Evolutionary conservation across 2,329 filamentous ascomycete genomes (phyloP).

Genomic region (Cladosporium phlei): DNA sequence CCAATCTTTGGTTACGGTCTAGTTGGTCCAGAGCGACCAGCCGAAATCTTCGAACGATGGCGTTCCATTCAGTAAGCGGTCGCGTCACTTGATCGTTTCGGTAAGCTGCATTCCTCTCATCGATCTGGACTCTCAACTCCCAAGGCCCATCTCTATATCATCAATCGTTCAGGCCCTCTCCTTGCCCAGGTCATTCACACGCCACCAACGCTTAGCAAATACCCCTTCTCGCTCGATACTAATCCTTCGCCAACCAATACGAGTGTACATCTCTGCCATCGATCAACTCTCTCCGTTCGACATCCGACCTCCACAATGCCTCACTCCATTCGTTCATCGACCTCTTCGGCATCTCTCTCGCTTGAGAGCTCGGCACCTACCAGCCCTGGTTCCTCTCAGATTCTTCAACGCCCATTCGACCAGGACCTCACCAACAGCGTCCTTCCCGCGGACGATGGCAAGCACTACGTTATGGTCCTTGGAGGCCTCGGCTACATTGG

Average conservation of each 20-base stretch:
- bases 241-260: neutral
- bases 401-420: neutral
- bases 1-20: constrained; percentile 2
- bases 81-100: constrained; percentile 5
- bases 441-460: constrained; percentile 14
- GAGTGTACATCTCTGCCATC: neutral
- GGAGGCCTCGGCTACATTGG: constrained; percentile 54
- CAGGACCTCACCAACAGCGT: constrained; percentile 3
- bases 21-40: constrained; percentile 6
- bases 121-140: constrained; percentile 1
- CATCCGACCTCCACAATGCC: constrained; percentile 10
- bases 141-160: constrained; percentile 4
- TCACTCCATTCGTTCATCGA: constrained; percentile 13
- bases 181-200: constrained; percentile 5
- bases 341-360: constrained; percentile 11
- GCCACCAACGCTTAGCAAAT: constrained; percentile 10
- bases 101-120: constrained; percentile 2
- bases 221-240: too few relatives aligned
- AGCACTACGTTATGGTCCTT: constrained; percentile 46
- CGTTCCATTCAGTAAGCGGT: constrained; percentile 4
- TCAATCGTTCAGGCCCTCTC: neutral
- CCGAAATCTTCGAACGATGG: constrained; percentile 10
- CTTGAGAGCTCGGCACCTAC: constrained; percentile 13
- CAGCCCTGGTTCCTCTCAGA: neutral
- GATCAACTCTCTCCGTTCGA: too few relatives aligned